A percentile compares a stretch with the other conserved stretches of the same genome.
These are phyloP conservation scores for Tillandsia fasciculata DNA, from an alignment of 176 grass and related monocot genomes.

Conservation along the genomic window DNA sequence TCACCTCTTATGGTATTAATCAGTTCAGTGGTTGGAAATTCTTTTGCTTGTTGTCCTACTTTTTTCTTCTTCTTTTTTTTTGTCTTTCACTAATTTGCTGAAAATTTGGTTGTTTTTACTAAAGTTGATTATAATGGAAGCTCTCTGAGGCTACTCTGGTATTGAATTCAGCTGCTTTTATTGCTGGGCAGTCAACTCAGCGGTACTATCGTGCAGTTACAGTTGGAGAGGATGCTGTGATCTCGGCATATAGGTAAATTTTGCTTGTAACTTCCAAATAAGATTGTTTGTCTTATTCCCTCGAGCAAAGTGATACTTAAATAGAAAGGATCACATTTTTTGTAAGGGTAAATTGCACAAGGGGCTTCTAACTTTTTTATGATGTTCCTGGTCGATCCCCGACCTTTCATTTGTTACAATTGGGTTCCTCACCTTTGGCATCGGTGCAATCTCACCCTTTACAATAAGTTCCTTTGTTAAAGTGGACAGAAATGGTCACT, in stretches of 20 bases:
- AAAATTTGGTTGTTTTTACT: not conserved
- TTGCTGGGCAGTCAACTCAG: conserved; percentile 90
- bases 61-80: not conserved
- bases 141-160: conserved; percentile 57
- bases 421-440: no score
- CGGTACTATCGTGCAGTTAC: conserved; percentile 77
- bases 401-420: no score
- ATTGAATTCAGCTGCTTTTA: conserved; percentile 92
- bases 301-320: not conserved
- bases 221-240: conserved; percentile 80
- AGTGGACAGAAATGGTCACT: no score
- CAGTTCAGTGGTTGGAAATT: not conserved
- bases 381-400: not conserved
- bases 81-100: not conserved
- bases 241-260: conserved; percentile 91
- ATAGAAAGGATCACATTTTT: not conserved
- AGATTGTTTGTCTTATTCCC: not conserved
- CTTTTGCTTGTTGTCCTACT: not conserved
- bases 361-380: not conserved
- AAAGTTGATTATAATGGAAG: conserved; percentile 24
- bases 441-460: no score
- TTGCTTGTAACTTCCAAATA: not conserved
- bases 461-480: no score
- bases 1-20: no score
- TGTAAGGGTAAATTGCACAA: not conserved